Conservation (phyloP, 352 stramenopile genomes). For the Pythium monospermum region DNA sequence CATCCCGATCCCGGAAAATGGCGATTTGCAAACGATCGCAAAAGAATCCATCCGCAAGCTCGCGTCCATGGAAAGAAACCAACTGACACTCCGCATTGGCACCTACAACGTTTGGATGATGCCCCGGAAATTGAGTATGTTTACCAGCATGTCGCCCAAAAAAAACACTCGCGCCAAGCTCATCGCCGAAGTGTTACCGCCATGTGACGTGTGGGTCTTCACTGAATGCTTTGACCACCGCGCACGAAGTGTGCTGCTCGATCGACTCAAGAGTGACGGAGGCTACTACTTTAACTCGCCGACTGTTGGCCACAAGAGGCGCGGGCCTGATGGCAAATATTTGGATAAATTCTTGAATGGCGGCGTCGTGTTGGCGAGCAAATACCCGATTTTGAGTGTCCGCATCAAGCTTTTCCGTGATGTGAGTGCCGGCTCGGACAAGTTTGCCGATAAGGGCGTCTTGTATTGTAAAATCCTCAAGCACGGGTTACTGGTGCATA, state of each 20-base stretch:
- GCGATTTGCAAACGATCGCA: slow-evolving; percentile 57
- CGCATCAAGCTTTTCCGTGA: slow-evolving; percentile 70
- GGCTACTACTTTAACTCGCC: slow-evolving; percentile 75
- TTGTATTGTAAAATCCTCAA: slow-evolving; percentile 82
- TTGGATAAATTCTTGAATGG: slow-evolving; percentile 72
- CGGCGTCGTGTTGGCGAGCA: slow-evolving; percentile 60
- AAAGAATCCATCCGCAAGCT: slow-evolving; percentile 66
- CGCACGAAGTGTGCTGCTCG: slow-evolving; percentile 50
- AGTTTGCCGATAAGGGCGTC: slow-evolving; percentile 71
- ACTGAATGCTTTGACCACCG: slow-evolving; percentile 80
- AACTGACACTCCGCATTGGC: slow-evolving; percentile 49
- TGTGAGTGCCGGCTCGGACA: slow-evolving; percentile 54
- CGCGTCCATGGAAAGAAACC: slow-evolving; percentile 51
- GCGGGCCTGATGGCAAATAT: slow-evolving; percentile 31
- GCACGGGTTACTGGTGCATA: slow-evolving; percentile 59
- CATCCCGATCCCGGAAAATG: slow-evolving; percentile 60
- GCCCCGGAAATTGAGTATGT: slow-evolving; percentile 68
- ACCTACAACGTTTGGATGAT: slow-evolving; percentile 87
- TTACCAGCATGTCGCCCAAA: slow-evolving; percentile 59
- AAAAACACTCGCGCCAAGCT: slow-evolving; percentile 75
- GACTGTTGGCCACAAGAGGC: slow-evolving; percentile 67
- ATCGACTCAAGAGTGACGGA: slow-evolving; percentile 50
- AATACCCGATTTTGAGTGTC: slow-evolving; percentile 70
- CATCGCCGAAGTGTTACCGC: slow-evolving; percentile 59
- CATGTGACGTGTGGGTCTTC: slow-evolving; percentile 70